Conservation (phyloP, 768 basidiomycete species). For the Mycena sanguinolenta region DNA sequence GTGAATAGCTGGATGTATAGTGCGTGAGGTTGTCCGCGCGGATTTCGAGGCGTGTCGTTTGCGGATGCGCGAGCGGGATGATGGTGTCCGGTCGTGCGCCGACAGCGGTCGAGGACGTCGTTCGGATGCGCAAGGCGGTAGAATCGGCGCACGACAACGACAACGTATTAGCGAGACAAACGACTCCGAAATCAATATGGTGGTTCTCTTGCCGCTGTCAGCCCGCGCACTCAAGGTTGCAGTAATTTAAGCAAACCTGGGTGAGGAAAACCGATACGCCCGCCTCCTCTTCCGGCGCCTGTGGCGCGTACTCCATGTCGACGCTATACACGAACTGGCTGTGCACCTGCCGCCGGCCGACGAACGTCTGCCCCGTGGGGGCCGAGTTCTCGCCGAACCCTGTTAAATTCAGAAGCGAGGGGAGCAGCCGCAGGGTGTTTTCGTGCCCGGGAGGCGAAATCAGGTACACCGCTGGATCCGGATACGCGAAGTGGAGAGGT, state of each 20-base stretch:
- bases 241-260: slow-evolving; percentile 26
- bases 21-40: slow-evolving; percentile 35
- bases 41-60: slow-evolving; percentile 28
- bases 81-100: slow-evolving; percentile 18
- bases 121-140: slow-evolving; percentile 27
- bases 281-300: slow-evolving; percentile 43
- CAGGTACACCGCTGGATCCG: slow-evolving; percentile 40
- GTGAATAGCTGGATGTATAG: slow-evolving; percentile 30
- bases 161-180: slow-evolving; percentile 17
- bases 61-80: slow-evolving; percentile 18
- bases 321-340: slow-evolving; percentile 45
- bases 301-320: slow-evolving; percentile 40
- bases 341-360: slow-evolving; percentile 48
- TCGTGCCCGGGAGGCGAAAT: slow-evolving; percentile 38
- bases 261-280: slow-evolving; percentile 49
- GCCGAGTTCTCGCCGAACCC: slow-evolving; percentile 45
- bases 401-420: slow-evolving; percentile 47
- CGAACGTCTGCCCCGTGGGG: slow-evolving; percentile 44
- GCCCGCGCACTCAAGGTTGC: background rate
- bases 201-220: slow-evolving; percentile 12
- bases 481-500: slow-evolving; percentile 46
- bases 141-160: slow-evolving; percentile 18
- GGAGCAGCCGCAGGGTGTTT: slow-evolving; percentile 40
- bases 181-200: slow-evolving; percentile 35
- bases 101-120: slow-evolving; percentile 27